Evolutionary conservation across 2,329 filamentous ascomycete genomes (phyloP).

Genomic region (Cladosporium sp.): DNA sequence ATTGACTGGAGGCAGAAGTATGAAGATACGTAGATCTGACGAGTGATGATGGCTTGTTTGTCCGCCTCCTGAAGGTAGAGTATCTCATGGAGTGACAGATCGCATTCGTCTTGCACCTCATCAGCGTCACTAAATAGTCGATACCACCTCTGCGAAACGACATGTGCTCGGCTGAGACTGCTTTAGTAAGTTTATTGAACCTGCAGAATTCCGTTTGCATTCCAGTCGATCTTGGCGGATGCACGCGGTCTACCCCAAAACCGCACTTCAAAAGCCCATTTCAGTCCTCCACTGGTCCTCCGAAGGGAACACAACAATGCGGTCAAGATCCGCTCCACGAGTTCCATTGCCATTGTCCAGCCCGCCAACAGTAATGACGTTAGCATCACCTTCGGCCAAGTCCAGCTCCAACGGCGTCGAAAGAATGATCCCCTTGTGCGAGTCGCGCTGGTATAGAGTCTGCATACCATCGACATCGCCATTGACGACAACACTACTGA

Average conservation of each 20-base stretch:
- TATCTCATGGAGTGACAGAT: no score
- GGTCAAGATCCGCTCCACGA: conserved; percentile 57
- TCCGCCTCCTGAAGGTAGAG: no score
- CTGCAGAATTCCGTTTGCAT: not conserved
- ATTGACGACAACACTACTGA: conserved; percentile 59
- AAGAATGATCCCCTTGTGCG: conserved; percentile 57
- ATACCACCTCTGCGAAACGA: no score
- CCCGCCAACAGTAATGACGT: conserved; percentile 57
- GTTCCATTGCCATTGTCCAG: conserved; percentile 53
- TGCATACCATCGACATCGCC: conserved; percentile 46
- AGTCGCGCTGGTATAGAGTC: conserved; percentile 52
- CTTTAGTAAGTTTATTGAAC: no score
- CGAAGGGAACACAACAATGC: conserved; percentile 57
- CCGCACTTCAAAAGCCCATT: not conserved
- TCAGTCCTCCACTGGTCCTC: conserved; percentile 32
- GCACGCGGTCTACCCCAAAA: not conserved
- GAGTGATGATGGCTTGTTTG: no score
- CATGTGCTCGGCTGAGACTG: no score
- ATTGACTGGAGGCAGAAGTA: no score
- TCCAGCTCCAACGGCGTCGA: conserved; percentile 54
- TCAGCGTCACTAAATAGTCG: no score
- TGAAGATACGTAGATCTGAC: no score
- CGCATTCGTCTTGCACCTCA: no score
- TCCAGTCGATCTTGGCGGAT: not conserved
- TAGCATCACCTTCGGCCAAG: conserved; percentile 52